These are phyloP conservation scores for Arctium lappa DNA, from an alignment of 129 eudicot species.

Conservation along the genomic window DNA sequence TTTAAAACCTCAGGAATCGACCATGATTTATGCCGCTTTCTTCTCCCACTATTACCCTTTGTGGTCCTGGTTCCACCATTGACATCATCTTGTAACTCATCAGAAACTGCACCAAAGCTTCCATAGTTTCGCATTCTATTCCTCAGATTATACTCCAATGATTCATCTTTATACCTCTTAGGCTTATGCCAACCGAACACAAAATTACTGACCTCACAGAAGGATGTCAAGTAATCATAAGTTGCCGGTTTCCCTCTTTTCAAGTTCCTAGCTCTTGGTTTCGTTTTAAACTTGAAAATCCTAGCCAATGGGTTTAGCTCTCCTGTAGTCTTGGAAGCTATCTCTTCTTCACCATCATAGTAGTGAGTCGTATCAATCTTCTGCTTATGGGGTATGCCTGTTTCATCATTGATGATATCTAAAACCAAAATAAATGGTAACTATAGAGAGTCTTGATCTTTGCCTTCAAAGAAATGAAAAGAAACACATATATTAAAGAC, in stretches of 20 bases:
- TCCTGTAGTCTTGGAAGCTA: background rate
- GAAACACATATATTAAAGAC: no score
- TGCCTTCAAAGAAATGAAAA: background rate
- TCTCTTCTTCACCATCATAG: background rate
- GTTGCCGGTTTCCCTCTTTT: slow-evolving; percentile 21
- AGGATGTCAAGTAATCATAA: slow-evolving; percentile 3
- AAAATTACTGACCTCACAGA: slow-evolving; percentile 12
- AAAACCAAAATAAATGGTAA: slow-evolving; percentile 1
- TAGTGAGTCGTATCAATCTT: background rate
- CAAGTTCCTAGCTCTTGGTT: slow-evolving; percentile 24
- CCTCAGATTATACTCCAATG: slow-evolving; percentile 4
- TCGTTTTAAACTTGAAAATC: slow-evolving; percentile 33
- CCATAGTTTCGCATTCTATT: background rate
- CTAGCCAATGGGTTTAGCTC: slow-evolving; percentile 20
- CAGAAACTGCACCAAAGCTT: background rate
- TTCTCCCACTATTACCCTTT: slow-evolving; percentile 15
- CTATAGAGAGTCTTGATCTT: background rate
- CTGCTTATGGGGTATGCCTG: background rate
- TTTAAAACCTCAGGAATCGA: slow-evolving; percentile 27
- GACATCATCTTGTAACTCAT: background rate
- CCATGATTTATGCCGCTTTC: slow-evolving; percentile 26
- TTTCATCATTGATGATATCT: background rate
- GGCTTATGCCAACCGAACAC: slow-evolving; percentile 8
- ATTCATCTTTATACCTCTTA: background rate
- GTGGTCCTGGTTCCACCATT: background rate